Evolutionary conservation across 371 early-diverging fungal species (phyloP).

Genomic region (Massospora cicadina): DNA sequence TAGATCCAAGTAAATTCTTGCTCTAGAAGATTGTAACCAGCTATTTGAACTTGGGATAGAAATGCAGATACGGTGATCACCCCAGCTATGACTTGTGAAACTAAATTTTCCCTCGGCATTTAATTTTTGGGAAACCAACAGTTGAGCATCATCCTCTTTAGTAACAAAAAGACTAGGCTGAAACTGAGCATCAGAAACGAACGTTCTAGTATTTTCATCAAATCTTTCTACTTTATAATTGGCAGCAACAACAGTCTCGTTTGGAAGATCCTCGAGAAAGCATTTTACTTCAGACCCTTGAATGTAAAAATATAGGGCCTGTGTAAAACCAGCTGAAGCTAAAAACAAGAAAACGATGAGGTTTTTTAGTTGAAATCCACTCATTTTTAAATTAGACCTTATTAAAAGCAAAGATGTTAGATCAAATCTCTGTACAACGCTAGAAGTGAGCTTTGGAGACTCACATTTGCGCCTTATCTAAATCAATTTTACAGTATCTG

Average conservation of each 20-base stretch:
- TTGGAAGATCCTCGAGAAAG: slow-evolving; percentile 87
- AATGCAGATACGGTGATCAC: slow-evolving; percentile 81
- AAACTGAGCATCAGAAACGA: neutral
- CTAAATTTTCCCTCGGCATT: slow-evolving; percentile 54
- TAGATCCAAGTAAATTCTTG: slow-evolving; percentile 5
- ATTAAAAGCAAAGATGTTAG: too few species aligned
- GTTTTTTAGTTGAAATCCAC: neutral
- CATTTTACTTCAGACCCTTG: slow-evolving; percentile 76
- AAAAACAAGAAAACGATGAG: slow-evolving; percentile 9
- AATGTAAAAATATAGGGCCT: slow-evolving; percentile 74
- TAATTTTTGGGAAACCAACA: slow-evolving; percentile 51
- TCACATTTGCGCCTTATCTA: too few species aligned
- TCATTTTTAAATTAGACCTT: too few species aligned
- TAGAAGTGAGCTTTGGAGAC: too few species aligned
- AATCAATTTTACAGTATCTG: too few species aligned
- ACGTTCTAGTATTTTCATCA: neutral
- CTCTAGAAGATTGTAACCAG: slow-evolving; percentile 13
- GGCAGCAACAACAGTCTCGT: slow-evolving; percentile 57
- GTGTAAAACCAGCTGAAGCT: slow-evolving; percentile 14
- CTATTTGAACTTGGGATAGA: slow-evolving; percentile 14
- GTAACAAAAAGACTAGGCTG: neutral
- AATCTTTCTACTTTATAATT: slow-evolving; percentile 3
- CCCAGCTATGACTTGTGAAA: slow-evolving; percentile 71
- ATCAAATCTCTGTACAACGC: too few species aligned
- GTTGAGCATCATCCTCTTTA: neutral